phyloP scores from a whole-genome alignment of 2,329 filamentous ascomycete genomes.

The Trichoderma oligosporum region DNA sequence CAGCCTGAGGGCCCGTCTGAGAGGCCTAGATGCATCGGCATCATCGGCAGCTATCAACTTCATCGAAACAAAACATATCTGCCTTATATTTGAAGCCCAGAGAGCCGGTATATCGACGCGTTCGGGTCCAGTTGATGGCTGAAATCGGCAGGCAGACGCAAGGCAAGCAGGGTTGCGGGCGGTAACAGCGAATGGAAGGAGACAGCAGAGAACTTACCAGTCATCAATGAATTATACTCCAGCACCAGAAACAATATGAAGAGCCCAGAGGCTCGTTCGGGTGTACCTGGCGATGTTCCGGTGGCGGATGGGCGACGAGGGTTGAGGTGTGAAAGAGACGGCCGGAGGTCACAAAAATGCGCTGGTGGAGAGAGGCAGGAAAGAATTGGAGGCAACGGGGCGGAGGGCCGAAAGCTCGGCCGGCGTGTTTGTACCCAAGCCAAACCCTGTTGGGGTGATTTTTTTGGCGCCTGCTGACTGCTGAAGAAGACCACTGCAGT shows the following conservation, averaged over 20 bases:
- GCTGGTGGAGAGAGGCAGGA: constrained; percentile 35
- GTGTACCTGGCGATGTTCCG: constrained; percentile 26
- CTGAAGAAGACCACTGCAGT: constrained; percentile 11
- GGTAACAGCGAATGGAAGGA: constrained; percentile 28
- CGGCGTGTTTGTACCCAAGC: constrained; percentile 28
- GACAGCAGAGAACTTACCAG: constrained; percentile 43
- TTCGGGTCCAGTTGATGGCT: constrained; percentile 31
- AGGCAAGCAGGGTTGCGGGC: constrained; percentile 33
- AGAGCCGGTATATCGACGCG: constrained; percentile 36
- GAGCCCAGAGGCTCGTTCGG: constrained; percentile 26
- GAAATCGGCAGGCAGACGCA: constrained; percentile 37
- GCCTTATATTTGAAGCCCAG: constrained; percentile 25
- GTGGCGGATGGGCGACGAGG: constrained; percentile 28
- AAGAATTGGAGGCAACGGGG: constrained; percentile 40
- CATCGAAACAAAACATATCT: constrained; percentile 34
- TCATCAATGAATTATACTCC: constrained; percentile 46
- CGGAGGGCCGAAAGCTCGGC: constrained; percentile 27
- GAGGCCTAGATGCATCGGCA: constrained; percentile 29
- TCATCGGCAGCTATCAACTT: constrained; percentile 34
- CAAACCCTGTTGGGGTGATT: constrained; percentile 22
- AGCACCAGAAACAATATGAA: constrained; percentile 32
- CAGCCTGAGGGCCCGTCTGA: constrained; percentile 23
- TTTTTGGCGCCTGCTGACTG: constrained; percentile 17
- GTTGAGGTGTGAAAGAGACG: constrained; percentile 34
- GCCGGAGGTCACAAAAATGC: constrained; percentile 36